These are phyloP conservation scores for Larix sibirica DNA, from an alignment of 83 land plant genomes.

Conservation along the genomic window DNA sequence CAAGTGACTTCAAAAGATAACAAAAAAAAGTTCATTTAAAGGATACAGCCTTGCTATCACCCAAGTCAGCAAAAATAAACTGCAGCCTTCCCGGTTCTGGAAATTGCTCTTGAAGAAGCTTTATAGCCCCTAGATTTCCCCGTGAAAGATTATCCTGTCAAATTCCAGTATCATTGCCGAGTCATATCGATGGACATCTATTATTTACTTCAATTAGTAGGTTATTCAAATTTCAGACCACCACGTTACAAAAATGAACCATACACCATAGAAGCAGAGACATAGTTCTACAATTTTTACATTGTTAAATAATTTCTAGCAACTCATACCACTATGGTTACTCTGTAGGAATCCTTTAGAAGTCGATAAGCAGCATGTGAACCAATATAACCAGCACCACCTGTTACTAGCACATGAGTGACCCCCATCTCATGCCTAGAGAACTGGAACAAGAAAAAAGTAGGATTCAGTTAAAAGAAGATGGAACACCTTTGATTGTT, in stretches of 20 bases:
- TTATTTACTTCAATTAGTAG: neutral
- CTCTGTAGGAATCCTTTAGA: conserved; percentile 75
- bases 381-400: conserved; percentile 98
- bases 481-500: conserved; percentile 3
- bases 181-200: neutral
- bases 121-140: conserved; percentile 89
- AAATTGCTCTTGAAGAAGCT: conserved; percentile 74
- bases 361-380: conserved; percentile 93
- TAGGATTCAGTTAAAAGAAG: neutral
- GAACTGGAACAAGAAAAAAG: conserved; percentile 49
- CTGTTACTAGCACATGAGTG: conserved; percentile 90
- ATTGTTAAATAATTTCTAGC: neutral
- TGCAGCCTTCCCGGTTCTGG: conserved; percentile 91
- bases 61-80: conserved; percentile 89
- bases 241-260: neutral
- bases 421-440: conserved; percentile 72
- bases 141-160: conserved; percentile 93
- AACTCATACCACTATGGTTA: conserved; percentile 83
- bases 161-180: neutral
- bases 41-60: conserved; percentile 92
- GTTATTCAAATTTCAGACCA: too few species aligned
- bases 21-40: neutral
- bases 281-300: neutral
- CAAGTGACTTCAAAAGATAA: neutral
- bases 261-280: conserved; percentile 1